Evolutionary conservation across 257 asterid genomes (phyloP), one percentile per base, ranked within the genome.

Genomic region (Jacaranda mimosifolia): DNA sequence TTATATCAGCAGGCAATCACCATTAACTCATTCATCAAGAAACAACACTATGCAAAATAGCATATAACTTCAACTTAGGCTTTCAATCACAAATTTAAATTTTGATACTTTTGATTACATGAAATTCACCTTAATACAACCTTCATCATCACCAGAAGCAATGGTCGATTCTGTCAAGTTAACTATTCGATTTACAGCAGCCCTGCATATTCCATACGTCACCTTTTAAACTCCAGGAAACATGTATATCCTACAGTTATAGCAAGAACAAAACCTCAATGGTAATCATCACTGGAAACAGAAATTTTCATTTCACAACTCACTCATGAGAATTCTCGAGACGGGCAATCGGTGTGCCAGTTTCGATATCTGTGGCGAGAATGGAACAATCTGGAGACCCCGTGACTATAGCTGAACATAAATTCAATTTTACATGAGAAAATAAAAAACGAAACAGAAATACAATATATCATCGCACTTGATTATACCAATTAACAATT

Each of bases 71-170:
- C 66, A 38, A 53, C 45, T 42, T 15, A 36, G 9, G 43, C 58
- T 77, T 68, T 62, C 35, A 9, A 26, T 52, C 15, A 36, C 18
- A 36, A 66, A 71, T 64, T 21, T 8, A 40, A 60, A 40, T 15
- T 53, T 52, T 51, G 57, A 57, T 15, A 70, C 17, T 14, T 80
- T 43, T 13, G 69, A 15, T 35, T 45, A 71, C 57, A 70, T 45
- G 40, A 58, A 72, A 78, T 12, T 83, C 76, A 92, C 98, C 98
- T 94, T 94, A 38, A 94, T 80, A 72, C 95, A 92, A 46, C 98
- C 98, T 17, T 85, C 91, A 77, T 94, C 98, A 63, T 92, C 98
- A 59, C 98, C 99, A 12, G 99, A 94, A 35, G 98, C 99, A 82
- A 94, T 67, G 45, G 95, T 94, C 4, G 96, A 87, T 59, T 91